Evolutionary conservation across 257 asterid species (phyloP).

Genomic region (Fraxinus pennsylvanica): DNA sequence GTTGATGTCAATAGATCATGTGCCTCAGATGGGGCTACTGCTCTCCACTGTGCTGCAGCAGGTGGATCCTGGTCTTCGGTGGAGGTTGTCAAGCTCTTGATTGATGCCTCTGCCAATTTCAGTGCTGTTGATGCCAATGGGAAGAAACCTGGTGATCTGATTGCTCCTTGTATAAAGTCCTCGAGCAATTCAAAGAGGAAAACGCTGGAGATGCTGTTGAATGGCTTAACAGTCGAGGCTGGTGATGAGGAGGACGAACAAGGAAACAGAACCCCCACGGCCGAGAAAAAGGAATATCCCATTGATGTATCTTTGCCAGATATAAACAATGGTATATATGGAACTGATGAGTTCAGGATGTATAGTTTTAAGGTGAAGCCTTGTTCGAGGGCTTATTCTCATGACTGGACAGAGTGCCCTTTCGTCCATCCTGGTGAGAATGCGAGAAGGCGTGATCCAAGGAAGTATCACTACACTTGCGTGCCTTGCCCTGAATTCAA

Average conservation of each 20-base stretch:
- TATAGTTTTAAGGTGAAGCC: constrained; percentile 56
- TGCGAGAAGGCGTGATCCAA: constrained; percentile 64
- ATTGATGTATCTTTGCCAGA: constrained; percentile 55
- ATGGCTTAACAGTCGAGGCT: constrained; percentile 36
- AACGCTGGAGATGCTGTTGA: constrained; percentile 59
- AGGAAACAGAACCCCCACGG: constrained; percentile 20
- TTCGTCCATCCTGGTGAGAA: constrained; percentile 63
- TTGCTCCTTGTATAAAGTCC: constrained; percentile 45
- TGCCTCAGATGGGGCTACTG: constrained; percentile 76
- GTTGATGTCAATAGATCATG: constrained; percentile 69
- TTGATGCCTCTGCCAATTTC: constrained; percentile 52
- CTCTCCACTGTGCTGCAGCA: constrained; percentile 85
- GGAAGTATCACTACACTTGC: constrained; percentile 62
- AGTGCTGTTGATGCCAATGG: constrained; percentile 55
- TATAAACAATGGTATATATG: constrained; percentile 47
- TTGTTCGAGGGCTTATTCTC: constrained; percentile 58
- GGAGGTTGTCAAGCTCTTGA: constrained; percentile 56
- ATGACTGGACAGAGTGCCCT: constrained; percentile 66
- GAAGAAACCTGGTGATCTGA: constrained; percentile 60
- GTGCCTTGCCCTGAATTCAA: constrained; percentile 95
- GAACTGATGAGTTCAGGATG: constrained; percentile 54
- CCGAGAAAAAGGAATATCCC: constrained; percentile 54
- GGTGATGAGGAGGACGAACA: constrained; percentile 40
- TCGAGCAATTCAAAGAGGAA: constrained; percentile 42
- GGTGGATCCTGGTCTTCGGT: constrained; percentile 59